Percentiles rank a stretch among this genome's conserved stretches.
Conservation (phyloP, 2,329 filamentous ascomycete species). For the Neophaeococcomyces mojaviensis region DNA sequence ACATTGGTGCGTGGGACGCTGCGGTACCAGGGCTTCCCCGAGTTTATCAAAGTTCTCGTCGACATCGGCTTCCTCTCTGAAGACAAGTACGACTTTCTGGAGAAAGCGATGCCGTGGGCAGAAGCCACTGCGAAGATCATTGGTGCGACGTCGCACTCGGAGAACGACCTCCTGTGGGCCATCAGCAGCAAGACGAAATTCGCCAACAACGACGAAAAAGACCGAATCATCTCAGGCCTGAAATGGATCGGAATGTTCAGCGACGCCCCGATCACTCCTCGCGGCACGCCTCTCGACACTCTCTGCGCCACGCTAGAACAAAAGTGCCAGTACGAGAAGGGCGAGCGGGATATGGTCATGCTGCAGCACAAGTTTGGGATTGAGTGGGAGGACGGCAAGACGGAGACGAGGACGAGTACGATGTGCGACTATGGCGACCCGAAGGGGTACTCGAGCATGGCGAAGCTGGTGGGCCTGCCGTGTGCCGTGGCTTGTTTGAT, state of each 20-base stretch:
- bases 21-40: slow-evolving; percentile 80
- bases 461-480: slow-evolving; percentile 69
- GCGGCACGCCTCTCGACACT: slow-evolving; percentile 79
- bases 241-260: slow-evolving; percentile 65
- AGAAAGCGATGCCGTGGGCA: slow-evolving; percentile 67
- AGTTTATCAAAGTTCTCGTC: slow-evolving; percentile 80
- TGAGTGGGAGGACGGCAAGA: slow-evolving; percentile 69
- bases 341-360: slow-evolving; percentile 77
- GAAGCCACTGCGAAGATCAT: slow-evolving; percentile 75
- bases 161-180: slow-evolving; percentile 63
- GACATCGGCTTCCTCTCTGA: slow-evolving; percentile 85
- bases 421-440: slow-evolving; percentile 76
- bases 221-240: slow-evolving; percentile 63
- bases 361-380: slow-evolving; percentile 62
- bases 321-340: slow-evolving; percentile 82
- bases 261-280: slow-evolving; percentile 59
- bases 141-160: slow-evolving; percentile 56
- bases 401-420: slow-evolving; percentile 71
- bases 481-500: slow-evolving; percentile 69
- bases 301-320: slow-evolving; percentile 80
- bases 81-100: slow-evolving; percentile 54
- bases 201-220: slow-evolving; percentile 57
- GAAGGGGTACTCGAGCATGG: slow-evolving; percentile 75
- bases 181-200: slow-evolving; percentile 72
- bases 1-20: slow-evolving; percentile 80